Evolutionary conservation across 2,329 filamentous ascomycete genomes (phyloP), one percentile per base, ranked within the genome.

Genomic region (Rhytidhysteron rufulum): DNA sequence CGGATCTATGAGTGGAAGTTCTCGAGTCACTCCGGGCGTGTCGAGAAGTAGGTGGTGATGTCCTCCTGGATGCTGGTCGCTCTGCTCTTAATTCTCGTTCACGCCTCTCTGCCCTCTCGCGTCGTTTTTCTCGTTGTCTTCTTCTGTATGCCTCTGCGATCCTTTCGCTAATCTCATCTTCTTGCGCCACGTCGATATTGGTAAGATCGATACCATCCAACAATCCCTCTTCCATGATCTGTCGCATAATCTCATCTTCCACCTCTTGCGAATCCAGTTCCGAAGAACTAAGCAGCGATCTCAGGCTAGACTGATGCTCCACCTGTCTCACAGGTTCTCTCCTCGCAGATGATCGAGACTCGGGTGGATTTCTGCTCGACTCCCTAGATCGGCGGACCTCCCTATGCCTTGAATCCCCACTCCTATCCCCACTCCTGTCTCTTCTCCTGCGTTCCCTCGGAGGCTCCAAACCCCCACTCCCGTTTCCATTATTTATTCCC

Each of bases 121-220:
- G 72, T n/a, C 72, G 60, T 43, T 79, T 70, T 45, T 83, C 80
- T 31, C 75, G 78, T 57, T 94, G 88, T 21, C 88, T 77, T 45
- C 87, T 78, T 42, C 87, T 75, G 57, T 94, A 95, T 2, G 88
- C 88, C 55, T 94, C 87, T 2, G 89, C 90, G 53, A 97, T 95
- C 43, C 86, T 82, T 56, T 91, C 86, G 49, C 87, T 95, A 13
- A 97, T 80, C 56, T 94, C 88, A 55, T 96, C 89, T 58, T 96
- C 88, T 55, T 89, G 86, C 35, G 73, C 80, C 13, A 88, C 75
- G 47, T 91, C 89, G 39, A 96, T 82, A 48, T 90, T 90, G 54
- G 93, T 86, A 40, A 96, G 70, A 58, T 96, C 90, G 34, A 96
- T 81, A 15, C 88, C 90, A 54, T 96, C 88, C 24, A 95, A 67